phyloP scores from a whole-genome alignment of 495 filamentous ascomycete genomes.

The Aspergillus baeticus region DNA sequence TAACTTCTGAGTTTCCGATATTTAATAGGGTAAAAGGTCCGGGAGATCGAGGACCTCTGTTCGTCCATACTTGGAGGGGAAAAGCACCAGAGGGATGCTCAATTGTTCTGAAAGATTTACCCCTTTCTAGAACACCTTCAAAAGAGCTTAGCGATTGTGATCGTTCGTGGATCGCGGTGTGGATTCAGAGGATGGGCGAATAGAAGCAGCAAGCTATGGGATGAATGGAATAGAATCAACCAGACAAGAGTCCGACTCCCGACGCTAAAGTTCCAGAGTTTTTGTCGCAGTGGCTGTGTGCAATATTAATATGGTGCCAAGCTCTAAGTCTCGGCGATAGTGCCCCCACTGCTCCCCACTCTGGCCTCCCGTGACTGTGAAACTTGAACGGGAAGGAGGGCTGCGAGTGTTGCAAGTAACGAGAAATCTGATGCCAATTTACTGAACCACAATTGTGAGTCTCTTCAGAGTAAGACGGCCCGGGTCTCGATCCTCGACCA shows the following conservation, averaged over 20 bases:
- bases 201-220: background rate
- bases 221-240: background rate
- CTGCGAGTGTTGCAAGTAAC: no score
- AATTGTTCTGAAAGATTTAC: background rate
- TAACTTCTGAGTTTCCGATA: background rate
- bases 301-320: constrained; percentile 1
- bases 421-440: no score
- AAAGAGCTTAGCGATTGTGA: background rate
- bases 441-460: no score
- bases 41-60: background rate
- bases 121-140: background rate
- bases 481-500: no score
- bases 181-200: background rate
- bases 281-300: background rate
- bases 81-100: no score
- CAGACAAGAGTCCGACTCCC: background rate
- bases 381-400: no score
- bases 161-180: background rate
- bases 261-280: constrained; percentile 1
- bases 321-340: constrained; percentile 7
- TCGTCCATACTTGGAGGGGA: no score
- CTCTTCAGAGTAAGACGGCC: no score
- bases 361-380: background rate
- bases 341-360: constrained; percentile 2
- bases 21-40: background rate